phyloP scores from a whole-genome alignment of 768 basidiomycete species.

The Cubamyces lactineus region DNA sequence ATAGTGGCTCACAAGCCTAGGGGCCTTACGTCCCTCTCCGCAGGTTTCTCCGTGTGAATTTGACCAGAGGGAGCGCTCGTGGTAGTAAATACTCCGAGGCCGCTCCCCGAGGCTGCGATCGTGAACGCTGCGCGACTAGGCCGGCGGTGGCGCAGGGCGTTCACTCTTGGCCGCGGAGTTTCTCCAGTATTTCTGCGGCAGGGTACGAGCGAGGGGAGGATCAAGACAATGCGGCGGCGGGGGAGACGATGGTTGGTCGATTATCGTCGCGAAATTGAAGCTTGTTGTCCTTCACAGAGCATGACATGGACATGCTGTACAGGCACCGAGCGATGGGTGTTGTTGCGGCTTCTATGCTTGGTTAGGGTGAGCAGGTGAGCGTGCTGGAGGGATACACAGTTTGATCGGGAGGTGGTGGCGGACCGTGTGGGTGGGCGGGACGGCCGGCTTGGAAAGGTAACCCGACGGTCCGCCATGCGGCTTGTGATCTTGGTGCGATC shows the following conservation, averaged over 20 bases:
- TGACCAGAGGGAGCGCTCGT: constrained; percentile 1
- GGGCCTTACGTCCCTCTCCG: constrained; percentile 3
- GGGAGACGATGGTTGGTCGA: too few species aligned
- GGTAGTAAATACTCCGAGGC: constrained; percentile 2
- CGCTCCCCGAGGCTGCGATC: background rate
- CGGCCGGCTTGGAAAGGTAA: background rate
- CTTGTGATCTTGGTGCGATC: constrained; percentile 14
- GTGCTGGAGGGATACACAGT: background rate
- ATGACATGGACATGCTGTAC: background rate
- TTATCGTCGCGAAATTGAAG: background rate
- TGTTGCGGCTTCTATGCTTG: background rate
- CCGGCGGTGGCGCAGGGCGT: constrained; percentile 16
- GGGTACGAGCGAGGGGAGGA: background rate
- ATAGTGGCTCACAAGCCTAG: background rate
- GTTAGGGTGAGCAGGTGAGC: background rate
- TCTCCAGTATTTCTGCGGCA: constrained; percentile 19
- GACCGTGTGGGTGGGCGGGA: background rate
- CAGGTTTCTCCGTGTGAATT: constrained; percentile 20
- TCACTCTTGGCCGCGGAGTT: constrained; percentile 12
- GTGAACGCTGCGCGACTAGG: background rate
- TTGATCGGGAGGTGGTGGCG: background rate
- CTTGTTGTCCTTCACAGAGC: background rate
- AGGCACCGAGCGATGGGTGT: background rate
- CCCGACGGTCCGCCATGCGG: constrained; percentile 11
- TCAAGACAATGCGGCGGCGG: too few species aligned